These are phyloP conservation scores for Russula sp. DNA, from an alignment of 768 basidiomycete genomes.

Conservation along the genomic window DNA sequence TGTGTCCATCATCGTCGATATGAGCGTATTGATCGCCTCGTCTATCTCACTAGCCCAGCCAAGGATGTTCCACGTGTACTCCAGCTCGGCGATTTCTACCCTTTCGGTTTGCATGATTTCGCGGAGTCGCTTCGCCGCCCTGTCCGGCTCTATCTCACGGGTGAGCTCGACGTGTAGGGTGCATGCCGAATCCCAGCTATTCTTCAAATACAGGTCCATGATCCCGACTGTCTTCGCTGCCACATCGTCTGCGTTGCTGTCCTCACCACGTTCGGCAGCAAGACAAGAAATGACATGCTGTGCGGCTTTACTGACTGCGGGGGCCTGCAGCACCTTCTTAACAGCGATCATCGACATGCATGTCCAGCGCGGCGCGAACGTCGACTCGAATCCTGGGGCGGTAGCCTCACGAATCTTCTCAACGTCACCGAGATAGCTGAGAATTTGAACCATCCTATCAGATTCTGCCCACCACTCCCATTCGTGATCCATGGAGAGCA, in stretches of 20 bases:
- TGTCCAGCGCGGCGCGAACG: slow-evolving; percentile 11
- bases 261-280: slow-evolving; percentile 3
- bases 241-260: not conserved
- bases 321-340: slow-evolving; percentile 5
- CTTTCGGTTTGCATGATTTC: not conserved
- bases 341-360: slow-evolving; percentile 17
- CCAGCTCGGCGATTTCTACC: slow-evolving; percentile 1
- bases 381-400: not conserved
- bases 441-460: slow-evolving; percentile 7
- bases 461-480: slow-evolving; percentile 17
- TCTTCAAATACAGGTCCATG: slow-evolving; percentile 11
- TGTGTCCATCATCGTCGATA: not conserved
- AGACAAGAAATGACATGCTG: not conserved
- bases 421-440: slow-evolving; percentile 7
- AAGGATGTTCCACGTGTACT: slow-evolving; percentile 10
- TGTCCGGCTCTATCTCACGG: slow-evolving; percentile 9
- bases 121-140: slow-evolving; percentile 5
- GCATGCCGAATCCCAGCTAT: slow-evolving; percentile 1
- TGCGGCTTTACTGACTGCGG: slow-evolving; percentile 1
- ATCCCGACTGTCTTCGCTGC: slow-evolving; percentile 5
- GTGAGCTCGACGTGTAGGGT: not conserved
- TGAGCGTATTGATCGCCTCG: slow-evolving; percentile 1
- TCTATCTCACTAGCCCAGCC: slow-evolving; percentile 15
- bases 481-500: slow-evolving; percentile 11
- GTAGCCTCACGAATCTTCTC: slow-evolving; percentile 4